Percentiles rank a stretch among this genome's conserved stretches.
Conservation (phyloP, 2,329 filamentous ascomycete genomes). For the Botrytis tulipae region DNA sequence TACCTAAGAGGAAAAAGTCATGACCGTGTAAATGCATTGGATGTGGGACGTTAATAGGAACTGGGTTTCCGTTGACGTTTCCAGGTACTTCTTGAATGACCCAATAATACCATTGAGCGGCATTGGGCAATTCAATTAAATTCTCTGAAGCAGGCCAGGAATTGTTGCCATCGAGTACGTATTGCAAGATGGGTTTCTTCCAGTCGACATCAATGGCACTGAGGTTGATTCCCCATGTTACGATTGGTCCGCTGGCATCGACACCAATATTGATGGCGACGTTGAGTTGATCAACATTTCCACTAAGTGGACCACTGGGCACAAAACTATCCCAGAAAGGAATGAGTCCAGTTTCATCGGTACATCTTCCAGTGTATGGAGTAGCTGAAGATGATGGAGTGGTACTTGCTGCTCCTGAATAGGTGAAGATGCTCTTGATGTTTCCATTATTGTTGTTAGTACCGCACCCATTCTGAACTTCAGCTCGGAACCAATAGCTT, state of each 20-base stretch:
- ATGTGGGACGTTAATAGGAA: slow-evolving; percentile 35
- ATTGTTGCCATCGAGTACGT: slow-evolving; percentile 34
- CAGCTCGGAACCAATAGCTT: slow-evolving; percentile 53
- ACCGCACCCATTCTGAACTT: slow-evolving; percentile 17
- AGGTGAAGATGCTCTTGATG: slow-evolving; percentile 22
- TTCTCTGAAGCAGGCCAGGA: slow-evolving; percentile 24
- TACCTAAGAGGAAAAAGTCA: slow-evolving; percentile 43
- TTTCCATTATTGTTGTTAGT: slow-evolving; percentile 19
- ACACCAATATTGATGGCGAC: slow-evolving; percentile 20
- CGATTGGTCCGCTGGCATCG: slow-evolving; percentile 17
- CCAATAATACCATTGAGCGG: slow-evolving; percentile 25
- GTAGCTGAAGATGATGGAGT: slow-evolving; percentile 19
- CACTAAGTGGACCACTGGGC: slow-evolving; percentile 7
- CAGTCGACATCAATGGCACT: slow-evolving; percentile 42
- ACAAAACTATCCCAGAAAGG: slow-evolving; percentile 21
- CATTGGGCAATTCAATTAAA: slow-evolving; percentile 23
- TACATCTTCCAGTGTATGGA: slow-evolving; percentile 18
- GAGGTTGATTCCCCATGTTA: slow-evolving; percentile 23
- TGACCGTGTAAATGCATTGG: slow-evolving; percentile 48
- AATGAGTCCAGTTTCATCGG: slow-evolving; percentile 18
- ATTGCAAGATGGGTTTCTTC: slow-evolving; percentile 44
- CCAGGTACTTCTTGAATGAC: slow-evolving; percentile 23
- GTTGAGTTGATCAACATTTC: slow-evolving; percentile 5
- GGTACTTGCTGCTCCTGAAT: slow-evolving; percentile 17
- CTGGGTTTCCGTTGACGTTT: neutral